Conservation (phyloP, 495 filamentous ascomycete genomes). For the Cudoniella acicularis region DNA sequence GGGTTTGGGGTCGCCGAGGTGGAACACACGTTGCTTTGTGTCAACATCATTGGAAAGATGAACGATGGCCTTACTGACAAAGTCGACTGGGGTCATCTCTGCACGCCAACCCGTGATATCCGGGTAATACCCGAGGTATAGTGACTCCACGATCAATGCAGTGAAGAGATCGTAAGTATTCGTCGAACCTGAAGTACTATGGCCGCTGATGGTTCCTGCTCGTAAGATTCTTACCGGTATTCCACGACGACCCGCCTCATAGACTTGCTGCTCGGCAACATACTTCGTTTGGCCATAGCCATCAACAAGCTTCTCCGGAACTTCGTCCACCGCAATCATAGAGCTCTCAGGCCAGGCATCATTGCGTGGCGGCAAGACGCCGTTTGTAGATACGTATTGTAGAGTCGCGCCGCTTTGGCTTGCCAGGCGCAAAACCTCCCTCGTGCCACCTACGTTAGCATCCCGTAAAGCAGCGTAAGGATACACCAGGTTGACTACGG, state of each 20-base stretch:
- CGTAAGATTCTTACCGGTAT: constrained; percentile 60
- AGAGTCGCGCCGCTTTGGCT: constrained; percentile 57
- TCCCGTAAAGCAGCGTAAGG: constrained; percentile 59
- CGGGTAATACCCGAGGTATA: constrained; percentile 57
- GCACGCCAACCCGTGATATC: constrained; percentile 64
- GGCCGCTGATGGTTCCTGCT: constrained; percentile 61
- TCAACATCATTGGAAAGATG: constrained; percentile 52
- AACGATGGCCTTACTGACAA: constrained; percentile 61
- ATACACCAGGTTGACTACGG: constrained; percentile 65
- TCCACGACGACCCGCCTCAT: constrained; percentile 57
- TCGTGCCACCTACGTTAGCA: constrained; percentile 57
- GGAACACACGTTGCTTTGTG: constrained; percentile 53
- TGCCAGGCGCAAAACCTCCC: constrained; percentile 61
- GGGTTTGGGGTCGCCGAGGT: constrained; percentile 63
- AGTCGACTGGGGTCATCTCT: constrained; percentile 71
- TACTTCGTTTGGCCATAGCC: constrained; percentile 66
- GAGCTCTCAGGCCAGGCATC: constrained; percentile 58
- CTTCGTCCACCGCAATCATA: constrained; percentile 53
- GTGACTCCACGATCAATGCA: constrained; percentile 63
- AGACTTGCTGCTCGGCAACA: constrained; percentile 63
- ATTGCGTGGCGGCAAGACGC: constrained; percentile 56
- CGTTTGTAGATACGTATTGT: constrained; percentile 69
- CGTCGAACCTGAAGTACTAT: constrained; percentile 58
- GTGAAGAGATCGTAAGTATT: constrained; percentile 66
- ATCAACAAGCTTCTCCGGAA: constrained; percentile 56